A percentile compares a stretch with the other conserved stretches of the same genome.
Conservation (phyloP, 2,329 filamentous ascomycete species). For the Fusarium sp. region DNA sequence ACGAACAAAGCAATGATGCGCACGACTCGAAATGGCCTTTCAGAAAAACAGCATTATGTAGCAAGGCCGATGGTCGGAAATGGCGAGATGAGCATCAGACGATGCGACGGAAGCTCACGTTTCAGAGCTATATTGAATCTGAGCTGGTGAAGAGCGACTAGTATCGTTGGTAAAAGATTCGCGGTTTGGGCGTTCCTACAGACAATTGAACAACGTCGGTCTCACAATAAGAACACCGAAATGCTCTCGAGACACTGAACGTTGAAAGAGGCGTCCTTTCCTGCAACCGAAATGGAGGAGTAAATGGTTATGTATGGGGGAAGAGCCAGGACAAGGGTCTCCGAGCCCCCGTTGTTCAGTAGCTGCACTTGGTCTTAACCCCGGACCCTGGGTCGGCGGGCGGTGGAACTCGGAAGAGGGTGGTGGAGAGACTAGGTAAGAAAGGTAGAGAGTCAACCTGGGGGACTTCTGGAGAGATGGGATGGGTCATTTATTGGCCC, state of each 20-base stretch:
- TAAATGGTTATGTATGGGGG: conserved; percentile 42
- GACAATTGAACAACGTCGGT: conserved; percentile 10
- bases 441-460: conserved; percentile 23
- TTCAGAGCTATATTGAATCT: conserved; percentile 1
- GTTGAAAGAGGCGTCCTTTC: conserved; percentile 28
- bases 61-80: conserved; percentile 6
- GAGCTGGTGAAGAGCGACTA: background rate
- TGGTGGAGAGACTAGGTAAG: conserved; percentile 36
- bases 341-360: conserved; percentile 13
- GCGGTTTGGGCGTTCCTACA: background rate
- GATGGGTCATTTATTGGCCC: conserved; percentile 25
- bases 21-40: conserved; percentile 20
- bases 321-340: conserved; percentile 34
- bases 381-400: conserved; percentile 35
- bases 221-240: conserved; percentile 11
- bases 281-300: conserved; percentile 36
- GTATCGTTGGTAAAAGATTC: background rate
- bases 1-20: background rate
- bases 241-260: conserved; percentile 14
- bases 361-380: conserved; percentile 29
- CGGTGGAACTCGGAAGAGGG: conserved; percentile 39
- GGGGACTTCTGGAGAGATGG: conserved; percentile 41
- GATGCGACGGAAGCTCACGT: conserved; percentile 21
- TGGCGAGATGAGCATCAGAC: conserved; percentile 26
- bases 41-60: conserved; percentile 37